These are phyloP conservation scores for Pseudophaeomoniella oleicola DNA, from an alignment of 2,329 filamentous ascomycete species.

Conservation along the genomic window DNA sequence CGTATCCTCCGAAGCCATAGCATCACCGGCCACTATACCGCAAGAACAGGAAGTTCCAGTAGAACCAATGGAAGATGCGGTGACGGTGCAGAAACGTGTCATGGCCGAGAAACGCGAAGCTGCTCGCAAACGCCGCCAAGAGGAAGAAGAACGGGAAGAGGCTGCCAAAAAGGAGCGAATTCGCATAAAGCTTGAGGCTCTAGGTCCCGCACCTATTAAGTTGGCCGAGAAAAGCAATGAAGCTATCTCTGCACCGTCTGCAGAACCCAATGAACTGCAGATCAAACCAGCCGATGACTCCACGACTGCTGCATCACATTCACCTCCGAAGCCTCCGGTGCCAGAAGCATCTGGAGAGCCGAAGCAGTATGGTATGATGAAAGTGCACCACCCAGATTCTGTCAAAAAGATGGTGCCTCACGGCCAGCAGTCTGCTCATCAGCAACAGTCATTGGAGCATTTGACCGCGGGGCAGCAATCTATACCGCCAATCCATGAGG, in stretches of 20 bases:
- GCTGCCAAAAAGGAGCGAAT: conserved; percentile 44
- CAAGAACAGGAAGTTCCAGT: conserved; percentile 10
- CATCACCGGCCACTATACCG: conserved; percentile 4
- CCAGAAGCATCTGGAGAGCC: conserved; percentile 41
- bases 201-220: conserved; percentile 29
- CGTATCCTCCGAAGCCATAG: not conserved
- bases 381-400: conserved; percentile 41
- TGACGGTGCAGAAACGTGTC: conserved; percentile 42
- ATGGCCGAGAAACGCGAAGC: conserved; percentile 46
- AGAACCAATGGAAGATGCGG: conserved; percentile 19
- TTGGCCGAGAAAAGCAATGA: conserved; percentile 13
- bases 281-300: conserved; percentile 7
- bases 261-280: not conserved
- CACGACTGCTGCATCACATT: conserved; percentile 22
- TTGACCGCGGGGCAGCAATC: conserved; percentile 18
- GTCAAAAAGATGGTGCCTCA: conserved; percentile 25
- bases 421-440: not conserved
- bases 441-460: conserved; percentile 9
- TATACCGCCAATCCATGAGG: conserved; percentile 13
- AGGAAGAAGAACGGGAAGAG: conserved; percentile 41
- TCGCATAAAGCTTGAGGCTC: conserved; percentile 37
- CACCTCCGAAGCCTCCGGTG: conserved; percentile 44
- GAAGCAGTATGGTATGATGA: conserved; percentile 49
- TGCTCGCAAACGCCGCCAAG: conserved; percentile 37
- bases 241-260: conserved; percentile 7